phyloP scores from a whole-genome alignment of 768 basidiomycete species.

The Phanerodontia chrysosporium region DNA sequence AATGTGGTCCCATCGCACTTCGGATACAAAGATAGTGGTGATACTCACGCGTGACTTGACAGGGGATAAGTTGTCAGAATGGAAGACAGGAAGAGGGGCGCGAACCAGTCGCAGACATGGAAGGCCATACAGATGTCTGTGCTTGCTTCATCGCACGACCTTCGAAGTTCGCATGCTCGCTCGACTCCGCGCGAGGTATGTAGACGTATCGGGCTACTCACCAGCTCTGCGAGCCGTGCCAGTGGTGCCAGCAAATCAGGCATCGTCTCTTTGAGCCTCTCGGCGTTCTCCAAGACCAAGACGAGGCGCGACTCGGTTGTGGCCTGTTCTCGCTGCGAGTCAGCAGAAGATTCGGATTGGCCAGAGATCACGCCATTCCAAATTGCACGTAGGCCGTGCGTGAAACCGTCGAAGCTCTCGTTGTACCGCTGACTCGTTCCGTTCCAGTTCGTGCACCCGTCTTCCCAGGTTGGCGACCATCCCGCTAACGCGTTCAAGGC shows the following conservation, averaged over 20 bases:
- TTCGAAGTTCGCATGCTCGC: neutral
- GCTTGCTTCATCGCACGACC: neutral
- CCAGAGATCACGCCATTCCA: constrained; percentile 15
- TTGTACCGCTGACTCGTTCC: constrained; percentile 44
- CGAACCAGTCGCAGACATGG: neutral
- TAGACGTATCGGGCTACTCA: constrained; percentile 27
- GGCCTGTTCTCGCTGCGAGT: constrained; percentile 9
- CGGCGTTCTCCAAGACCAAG: constrained; percentile 63
- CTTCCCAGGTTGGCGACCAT: constrained; percentile 55
- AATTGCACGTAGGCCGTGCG: constrained; percentile 57
- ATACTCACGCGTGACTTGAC: constrained; percentile 54
- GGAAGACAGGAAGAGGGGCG: neutral
- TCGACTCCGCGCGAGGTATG: neutral
- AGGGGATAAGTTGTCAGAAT: neutral
- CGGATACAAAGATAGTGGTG: constrained; percentile 59
- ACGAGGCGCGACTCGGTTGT: constrained; percentile 42
- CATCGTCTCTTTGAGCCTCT: constrained; percentile 56
- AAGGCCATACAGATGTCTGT: neutral
- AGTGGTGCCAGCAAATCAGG: constrained; percentile 69
- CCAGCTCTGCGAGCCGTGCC: constrained; percentile 67
- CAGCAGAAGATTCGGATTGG: neutral
- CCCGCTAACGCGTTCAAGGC: constrained; percentile 56
- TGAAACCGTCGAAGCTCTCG: constrained; percentile 61
- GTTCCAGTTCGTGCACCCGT: constrained; percentile 59
- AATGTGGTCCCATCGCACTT: constrained; percentile 66